Percentiles rank a stretch among this genome's conserved stretches.
These are phyloP conservation scores for Chondrostereum purpureum DNA, from an alignment of 1,284 basidiomycete species.

Conservation along the genomic window DNA sequence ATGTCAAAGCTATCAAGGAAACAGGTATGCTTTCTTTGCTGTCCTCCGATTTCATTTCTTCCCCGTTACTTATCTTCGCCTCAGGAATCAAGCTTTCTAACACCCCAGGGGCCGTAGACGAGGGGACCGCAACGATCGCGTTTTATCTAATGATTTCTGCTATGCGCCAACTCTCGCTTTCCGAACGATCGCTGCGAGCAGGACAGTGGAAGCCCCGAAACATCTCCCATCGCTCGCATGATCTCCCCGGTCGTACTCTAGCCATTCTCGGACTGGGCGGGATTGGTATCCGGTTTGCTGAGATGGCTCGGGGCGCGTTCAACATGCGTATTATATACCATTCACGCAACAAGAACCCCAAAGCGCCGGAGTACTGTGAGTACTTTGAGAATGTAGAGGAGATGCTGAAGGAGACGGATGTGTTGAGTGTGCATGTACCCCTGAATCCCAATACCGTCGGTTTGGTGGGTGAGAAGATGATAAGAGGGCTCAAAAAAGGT, in stretches of 20 bases:
- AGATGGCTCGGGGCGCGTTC: conserved; percentile 66
- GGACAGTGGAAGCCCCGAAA: conserved; percentile 52
- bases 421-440: conserved; percentile 73
- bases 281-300: conserved; percentile 71
- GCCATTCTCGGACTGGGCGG: conserved; percentile 86
- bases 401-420: conserved; percentile 72
- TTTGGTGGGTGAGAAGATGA: conserved; percentile 73
- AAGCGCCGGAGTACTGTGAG: conserved; percentile 68
- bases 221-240: conserved; percentile 47
- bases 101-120: conserved; percentile 87
- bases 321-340: conserved; percentile 89
- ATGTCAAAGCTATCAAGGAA: conserved; percentile 67
- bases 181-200: conserved; percentile 61
- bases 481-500: conserved; percentile 75
- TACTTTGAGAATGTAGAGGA: conserved; percentile 71
- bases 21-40: conserved; percentile 41
- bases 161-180: conserved; percentile 71
- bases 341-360: conserved; percentile 49
- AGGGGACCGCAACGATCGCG: conserved; percentile 86
- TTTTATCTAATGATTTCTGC: conserved; percentile 81
- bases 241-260: conserved; percentile 74
- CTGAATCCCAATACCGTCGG: conserved; percentile 70
- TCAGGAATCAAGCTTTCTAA: conserved; percentile 83
- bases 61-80: not conserved
- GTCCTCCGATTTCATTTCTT: not conserved